Conservation (phyloP, 2,329 filamentous ascomycete genomes). For the Seiridium cupressi region DNA sequence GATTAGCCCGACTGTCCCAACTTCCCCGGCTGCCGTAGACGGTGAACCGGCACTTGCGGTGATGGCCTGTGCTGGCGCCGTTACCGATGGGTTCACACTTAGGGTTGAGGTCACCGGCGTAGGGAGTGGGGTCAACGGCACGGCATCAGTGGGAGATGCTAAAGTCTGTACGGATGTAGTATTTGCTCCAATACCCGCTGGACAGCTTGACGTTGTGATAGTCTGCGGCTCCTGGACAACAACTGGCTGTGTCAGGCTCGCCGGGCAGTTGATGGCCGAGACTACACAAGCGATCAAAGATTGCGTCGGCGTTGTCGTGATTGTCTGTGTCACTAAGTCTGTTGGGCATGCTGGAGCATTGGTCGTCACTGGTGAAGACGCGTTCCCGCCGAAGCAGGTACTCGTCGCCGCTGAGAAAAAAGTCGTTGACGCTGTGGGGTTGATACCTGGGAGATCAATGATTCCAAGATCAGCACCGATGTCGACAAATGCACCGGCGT, state of each 20-base stretch:
- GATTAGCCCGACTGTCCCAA: neutral
- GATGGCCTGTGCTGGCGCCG: neutral
- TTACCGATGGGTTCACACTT: neutral
- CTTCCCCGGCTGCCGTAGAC: neutral
- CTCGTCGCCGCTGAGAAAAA: slow-evolving; percentile 20
- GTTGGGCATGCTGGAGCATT: neutral
- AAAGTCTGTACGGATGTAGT: neutral
- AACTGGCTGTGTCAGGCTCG: neutral
- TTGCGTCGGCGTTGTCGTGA: neutral
- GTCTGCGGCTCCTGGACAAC: neutral
- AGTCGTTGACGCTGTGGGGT: slow-evolving; percentile 23
- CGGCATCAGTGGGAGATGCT: neutral
- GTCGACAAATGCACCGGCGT: slow-evolving; percentile 26
- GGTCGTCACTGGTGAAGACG: neutral
- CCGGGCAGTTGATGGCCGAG: neutral
- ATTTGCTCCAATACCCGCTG: neutral
- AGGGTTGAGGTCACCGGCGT: neutral
- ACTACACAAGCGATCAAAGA: neutral
- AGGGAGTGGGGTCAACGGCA: neutral
- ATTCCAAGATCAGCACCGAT: slow-evolving; percentile 21
- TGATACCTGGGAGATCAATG: slow-evolving; percentile 17
- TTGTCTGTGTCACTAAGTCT: neutral
- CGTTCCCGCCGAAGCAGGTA: slow-evolving; percentile 18
- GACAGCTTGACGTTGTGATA: neutral
- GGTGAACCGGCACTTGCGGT: neutral